Percentiles rank a stretch among this genome's conserved stretches.
Evolutionary conservation across 139 green algal species (phyloP).

Genomic region (Pleodorina starrii): DNA sequence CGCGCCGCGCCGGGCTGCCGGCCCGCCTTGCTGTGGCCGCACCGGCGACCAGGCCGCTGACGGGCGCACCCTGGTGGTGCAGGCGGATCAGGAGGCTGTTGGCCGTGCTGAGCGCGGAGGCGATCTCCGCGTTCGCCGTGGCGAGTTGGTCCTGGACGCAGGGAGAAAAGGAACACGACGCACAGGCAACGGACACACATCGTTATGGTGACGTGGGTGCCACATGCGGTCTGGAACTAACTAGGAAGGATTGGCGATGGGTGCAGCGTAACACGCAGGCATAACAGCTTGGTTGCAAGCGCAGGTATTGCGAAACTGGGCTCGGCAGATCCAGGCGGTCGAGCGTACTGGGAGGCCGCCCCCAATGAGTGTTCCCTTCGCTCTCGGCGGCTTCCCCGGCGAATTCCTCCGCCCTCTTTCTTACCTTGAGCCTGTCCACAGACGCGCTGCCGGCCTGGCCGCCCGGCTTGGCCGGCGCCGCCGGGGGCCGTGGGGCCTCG

Average conservation of each 20-base stretch:
- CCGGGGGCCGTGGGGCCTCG: neutral
- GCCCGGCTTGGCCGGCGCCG: neutral
- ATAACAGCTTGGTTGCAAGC: no score
- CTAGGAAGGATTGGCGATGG: no score
- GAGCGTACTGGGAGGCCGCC: no score
- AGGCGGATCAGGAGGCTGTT: conserved; percentile 46
- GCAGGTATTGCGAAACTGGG: no score
- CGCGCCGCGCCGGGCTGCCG: neutral
- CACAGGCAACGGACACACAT: no score
- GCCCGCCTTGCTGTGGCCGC: neutral
- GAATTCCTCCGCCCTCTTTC: no score
- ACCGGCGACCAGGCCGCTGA: neutral
- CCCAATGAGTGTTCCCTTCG: no score
- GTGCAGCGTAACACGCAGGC: no score
- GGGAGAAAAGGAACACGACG: neutral
- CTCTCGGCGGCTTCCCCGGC: no score
- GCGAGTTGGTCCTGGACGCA: conserved; percentile 48
- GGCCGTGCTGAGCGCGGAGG: conserved; percentile 43
- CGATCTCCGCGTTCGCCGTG: conserved; percentile 45
- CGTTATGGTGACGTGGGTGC: no score
- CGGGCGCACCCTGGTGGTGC: neutral
- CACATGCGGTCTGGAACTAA: no score
- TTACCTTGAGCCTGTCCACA: neutral
- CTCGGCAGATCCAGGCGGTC: no score
- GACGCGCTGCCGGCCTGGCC: neutral